Conservation (phyloP, 2,329 filamentous ascomycete genomes). For the Fusarium incarnatum region DNA sequence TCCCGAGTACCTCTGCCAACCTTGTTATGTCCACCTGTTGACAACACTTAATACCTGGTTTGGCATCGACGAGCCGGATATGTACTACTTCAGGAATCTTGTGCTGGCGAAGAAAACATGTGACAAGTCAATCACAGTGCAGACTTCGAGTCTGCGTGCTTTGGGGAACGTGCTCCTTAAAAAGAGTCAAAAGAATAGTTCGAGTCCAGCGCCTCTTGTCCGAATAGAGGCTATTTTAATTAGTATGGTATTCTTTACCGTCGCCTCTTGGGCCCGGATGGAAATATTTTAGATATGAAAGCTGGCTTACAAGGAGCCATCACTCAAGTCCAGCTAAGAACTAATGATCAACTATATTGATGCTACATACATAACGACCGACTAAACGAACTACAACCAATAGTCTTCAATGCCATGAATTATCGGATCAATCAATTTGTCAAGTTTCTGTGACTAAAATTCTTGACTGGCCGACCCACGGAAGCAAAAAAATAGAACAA, state of each 20-base stretch:
- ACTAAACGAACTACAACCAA: too few relatives aligned
- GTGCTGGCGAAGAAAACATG: background rate
- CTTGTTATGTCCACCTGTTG: background rate
- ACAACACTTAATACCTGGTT: background rate
- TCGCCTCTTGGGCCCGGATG: rapidly evolving
- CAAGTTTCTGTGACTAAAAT: too few relatives aligned
- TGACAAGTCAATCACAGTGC: background rate
- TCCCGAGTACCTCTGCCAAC: background rate
- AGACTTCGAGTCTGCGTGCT: background rate
- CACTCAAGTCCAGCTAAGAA: too few relatives aligned
- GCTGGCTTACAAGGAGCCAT: too few relatives aligned
- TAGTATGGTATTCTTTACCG: rapidly evolving
- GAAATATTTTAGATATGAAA: background rate
- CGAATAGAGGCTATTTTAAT: rapidly evolving
- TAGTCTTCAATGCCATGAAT: too few relatives aligned
- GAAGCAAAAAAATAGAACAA: too few relatives aligned
- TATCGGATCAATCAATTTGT: too few relatives aligned
- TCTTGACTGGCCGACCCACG: too few relatives aligned
- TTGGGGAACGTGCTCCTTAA: background rate
- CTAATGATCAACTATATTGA: too few relatives aligned
- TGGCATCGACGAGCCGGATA: background rate
- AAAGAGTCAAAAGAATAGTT: background rate
- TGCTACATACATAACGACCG: too few relatives aligned
- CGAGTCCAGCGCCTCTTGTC: background rate
- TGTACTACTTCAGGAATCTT: background rate